Conservation (phyloP, 2,329 filamentous ascomycete species). For the Cercospora zeae-maydis region DNA sequence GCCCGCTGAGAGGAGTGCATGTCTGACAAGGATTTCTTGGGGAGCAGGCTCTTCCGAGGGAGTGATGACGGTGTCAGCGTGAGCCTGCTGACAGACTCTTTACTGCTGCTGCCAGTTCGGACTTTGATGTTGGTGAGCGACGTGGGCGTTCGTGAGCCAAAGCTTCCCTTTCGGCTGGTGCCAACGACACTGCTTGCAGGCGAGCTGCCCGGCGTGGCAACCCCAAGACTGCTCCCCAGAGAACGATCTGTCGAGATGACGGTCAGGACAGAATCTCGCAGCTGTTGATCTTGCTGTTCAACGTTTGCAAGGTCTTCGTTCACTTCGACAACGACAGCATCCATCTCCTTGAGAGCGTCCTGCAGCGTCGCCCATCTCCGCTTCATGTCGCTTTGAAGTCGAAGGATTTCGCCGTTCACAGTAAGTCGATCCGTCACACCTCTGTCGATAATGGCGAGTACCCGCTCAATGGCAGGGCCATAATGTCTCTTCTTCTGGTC, state of each 20-base stretch:
- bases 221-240: slow-evolving; percentile 59
- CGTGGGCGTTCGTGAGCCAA: slow-evolving; percentile 45
- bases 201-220: slow-evolving; percentile 60
- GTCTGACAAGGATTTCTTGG: slow-evolving; percentile 20
- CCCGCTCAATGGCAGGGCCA: slow-evolving; percentile 84
- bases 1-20: slow-evolving; percentile 21
- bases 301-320: slow-evolving; percentile 34
- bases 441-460: slow-evolving; percentile 88
- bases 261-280: slow-evolving; percentile 89
- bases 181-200: slow-evolving; percentile 62
- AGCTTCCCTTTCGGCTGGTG: slow-evolving; percentile 51
- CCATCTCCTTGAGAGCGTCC: slow-evolving; percentile 72
- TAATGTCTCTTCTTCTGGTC: slow-evolving; percentile 95
- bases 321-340: slow-evolving; percentile 70
- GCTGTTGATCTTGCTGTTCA: slow-evolving; percentile 61
- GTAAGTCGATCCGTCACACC: slow-evolving; percentile 94
- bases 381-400: slow-evolving; percentile 80
- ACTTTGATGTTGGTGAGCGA: slow-evolving; percentile 29
- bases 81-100: slow-evolving; percentile 14
- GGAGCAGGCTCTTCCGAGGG: slow-evolving; percentile 20
- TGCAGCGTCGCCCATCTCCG: slow-evolving; percentile 76
- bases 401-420: slow-evolving; percentile 90
- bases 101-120: slow-evolving; percentile 18
- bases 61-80: slow-evolving; percentile 20
- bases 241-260: slow-evolving; percentile 81